A percentile compares a stretch with the other conserved stretches of the same genome.
Evolutionary conservation across 2,329 filamentous ascomycete species (phyloP).

Genomic region (Zalaria sp.): DNA sequence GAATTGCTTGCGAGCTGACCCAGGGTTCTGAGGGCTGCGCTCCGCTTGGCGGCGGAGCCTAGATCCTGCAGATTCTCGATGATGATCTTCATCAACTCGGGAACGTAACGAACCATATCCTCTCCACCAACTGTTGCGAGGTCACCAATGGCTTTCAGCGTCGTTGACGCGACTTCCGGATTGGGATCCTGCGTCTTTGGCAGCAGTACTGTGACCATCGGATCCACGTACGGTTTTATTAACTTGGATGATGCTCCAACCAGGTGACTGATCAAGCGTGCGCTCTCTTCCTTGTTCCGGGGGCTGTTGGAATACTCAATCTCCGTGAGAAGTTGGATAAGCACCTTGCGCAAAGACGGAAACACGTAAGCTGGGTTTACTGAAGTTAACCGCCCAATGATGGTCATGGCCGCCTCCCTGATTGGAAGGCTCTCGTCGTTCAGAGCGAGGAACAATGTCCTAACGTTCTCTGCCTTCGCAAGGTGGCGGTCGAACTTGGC

Average conservation of each 20-base stretch:
- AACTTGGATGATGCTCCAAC: constrained; percentile 86
- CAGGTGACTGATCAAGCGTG: constrained; percentile 79
- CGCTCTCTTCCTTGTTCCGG: constrained; percentile 91
- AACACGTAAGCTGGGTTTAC: constrained; percentile 97
- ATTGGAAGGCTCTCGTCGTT: constrained; percentile 92
- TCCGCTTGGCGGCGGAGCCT: constrained; percentile 76
- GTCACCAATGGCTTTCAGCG: constrained; percentile 89
- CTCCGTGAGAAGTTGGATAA: constrained; percentile 92
- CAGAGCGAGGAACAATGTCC: constrained; percentile 84
- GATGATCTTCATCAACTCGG: constrained; percentile 86
- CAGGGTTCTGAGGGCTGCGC: constrained; percentile 78
- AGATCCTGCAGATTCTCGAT: constrained; percentile 89
- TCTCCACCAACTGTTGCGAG: constrained; percentile 86
- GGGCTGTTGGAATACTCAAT: constrained; percentile 92
- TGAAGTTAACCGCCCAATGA: constrained; percentile 82
- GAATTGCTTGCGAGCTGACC: constrained; percentile 91
- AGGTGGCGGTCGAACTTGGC: constrained; percentile 90
- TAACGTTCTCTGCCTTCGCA: constrained; percentile 94
- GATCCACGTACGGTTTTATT: constrained; percentile 92
- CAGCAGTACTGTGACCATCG: constrained; percentile 87
- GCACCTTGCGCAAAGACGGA: constrained; percentile 81
- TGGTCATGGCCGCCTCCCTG: constrained; percentile 85
- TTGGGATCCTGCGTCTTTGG: constrained; percentile 81
- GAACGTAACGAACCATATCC: constrained; percentile 85
- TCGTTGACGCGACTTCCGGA: constrained; percentile 80